phyloP scores from a whole-genome alignment of 805 yeast species.

The Priceomyces fermenticarens region DNA sequence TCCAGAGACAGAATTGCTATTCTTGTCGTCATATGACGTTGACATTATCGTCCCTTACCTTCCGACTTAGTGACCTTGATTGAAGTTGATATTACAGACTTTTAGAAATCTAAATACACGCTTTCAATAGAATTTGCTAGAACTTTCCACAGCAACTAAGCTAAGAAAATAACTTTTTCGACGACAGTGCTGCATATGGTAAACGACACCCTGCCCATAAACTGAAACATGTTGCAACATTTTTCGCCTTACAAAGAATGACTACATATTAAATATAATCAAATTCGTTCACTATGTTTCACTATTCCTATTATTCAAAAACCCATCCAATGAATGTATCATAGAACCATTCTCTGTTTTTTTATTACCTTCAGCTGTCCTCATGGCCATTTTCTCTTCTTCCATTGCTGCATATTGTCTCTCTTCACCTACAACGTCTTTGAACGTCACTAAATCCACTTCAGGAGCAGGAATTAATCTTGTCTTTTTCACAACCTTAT shows the following conservation, averaged over 20 bases:
- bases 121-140: constrained; percentile 7
- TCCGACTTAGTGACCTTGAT: too few species aligned
- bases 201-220: too few species aligned
- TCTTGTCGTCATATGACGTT: constrained; percentile 4
- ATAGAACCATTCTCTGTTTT: constrained; percentile 45
- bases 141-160: constrained; percentile 4
- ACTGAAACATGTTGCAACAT: too few species aligned
- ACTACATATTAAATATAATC: too few species aligned
- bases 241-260: too few species aligned
- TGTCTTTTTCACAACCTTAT: constrained; percentile 54
- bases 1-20: constrained; percentile 12
- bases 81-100: neutral
- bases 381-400: constrained; percentile 29
- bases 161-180: neutral
- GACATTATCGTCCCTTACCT: constrained; percentile 1
- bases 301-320: constrained; percentile 24
- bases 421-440: constrained; percentile 53
- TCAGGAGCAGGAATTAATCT: constrained; percentile 49
- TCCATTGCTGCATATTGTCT: constrained; percentile 33
- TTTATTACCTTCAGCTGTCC: constrained; percentile 42
- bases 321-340: constrained; percentile 49
- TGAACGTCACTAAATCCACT: constrained; percentile 58
- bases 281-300: neutral
- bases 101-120: constrained; percentile 2
- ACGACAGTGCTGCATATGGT: too few species aligned